Conservation (phyloP, 768 basidiomycete species). For the Imleria badia region DNA sequence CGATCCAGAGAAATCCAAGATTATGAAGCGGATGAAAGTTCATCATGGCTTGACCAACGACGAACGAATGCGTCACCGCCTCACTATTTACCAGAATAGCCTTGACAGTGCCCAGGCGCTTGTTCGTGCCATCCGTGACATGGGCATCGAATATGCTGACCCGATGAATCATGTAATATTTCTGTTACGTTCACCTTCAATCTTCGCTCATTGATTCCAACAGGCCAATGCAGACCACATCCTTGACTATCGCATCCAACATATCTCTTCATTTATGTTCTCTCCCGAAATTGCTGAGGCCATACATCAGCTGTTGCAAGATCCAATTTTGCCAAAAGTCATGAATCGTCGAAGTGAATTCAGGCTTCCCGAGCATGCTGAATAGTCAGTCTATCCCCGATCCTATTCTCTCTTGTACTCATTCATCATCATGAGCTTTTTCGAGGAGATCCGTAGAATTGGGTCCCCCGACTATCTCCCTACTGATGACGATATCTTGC, state of each 20-base stretch:
- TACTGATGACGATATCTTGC: neutral
- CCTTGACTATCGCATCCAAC: neutral
- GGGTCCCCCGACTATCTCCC: constrained; percentile 1
- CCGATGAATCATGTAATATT: neutral
- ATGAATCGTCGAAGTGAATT: neutral
- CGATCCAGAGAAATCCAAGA: neutral
- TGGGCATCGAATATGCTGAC: neutral
- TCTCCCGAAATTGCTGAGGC: neutral
- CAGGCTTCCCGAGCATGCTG: neutral
- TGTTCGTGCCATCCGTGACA: neutral
- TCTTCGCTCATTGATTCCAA: neutral
- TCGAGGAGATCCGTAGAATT: neutral
- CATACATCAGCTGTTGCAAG: constrained; percentile 2
- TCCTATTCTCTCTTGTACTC: neutral
- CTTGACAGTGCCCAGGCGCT: neutral
- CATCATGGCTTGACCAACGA: constrained; percentile 1
- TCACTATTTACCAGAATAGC: neutral
- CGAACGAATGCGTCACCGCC: neutral
- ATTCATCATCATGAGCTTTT: neutral
- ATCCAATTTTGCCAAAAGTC: neutral
- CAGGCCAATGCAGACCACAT: neutral
- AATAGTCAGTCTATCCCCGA: neutral
- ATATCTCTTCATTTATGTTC: neutral
- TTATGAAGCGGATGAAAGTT: constrained; percentile 2
- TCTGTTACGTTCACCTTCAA: neutral